Evolutionary conservation across 1,139 yeast genomes (phyloP), one percentile per base, ranked within the genome.

Genomic region (Debaryomyces sp.): DNA sequence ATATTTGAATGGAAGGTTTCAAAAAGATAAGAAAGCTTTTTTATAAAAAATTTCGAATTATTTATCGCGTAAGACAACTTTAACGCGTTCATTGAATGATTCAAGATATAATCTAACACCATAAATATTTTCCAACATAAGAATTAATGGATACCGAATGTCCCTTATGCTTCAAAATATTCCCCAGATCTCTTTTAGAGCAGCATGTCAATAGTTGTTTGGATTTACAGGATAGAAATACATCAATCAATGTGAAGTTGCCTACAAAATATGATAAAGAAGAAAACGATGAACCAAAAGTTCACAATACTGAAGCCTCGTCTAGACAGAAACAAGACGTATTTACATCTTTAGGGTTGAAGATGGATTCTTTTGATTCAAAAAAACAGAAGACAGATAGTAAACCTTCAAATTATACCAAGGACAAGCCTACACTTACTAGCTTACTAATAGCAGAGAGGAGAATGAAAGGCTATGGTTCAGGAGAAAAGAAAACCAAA

Each of bases 121-220:
- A 30, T 30, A 30, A 13, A 15, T 13, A 18, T 15, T 23, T 22
- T 36, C 17, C n/a, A 36, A 8, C 18, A 36, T 21, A 22, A 21
- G 9, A 22, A 30, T 41, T 15, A 24, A 51, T 51, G 54, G 50
- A 48, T 18, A 32, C 46, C 29, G 49, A 54, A 38, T 75, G 80
- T 52, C 80, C 80, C 6, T 64, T 75, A 18, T 75, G 80, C 52
- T 53, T 56, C 32, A 62, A 64, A 48, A 40, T 33, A 7, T 60
- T 71, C 24, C 58, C 67, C 2, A 48, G 50, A 9, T 50, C 48
- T 3, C 58, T 63, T 12, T 60, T 75, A 10, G 78, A 73, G 50
- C 58, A 69, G n/a, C 80, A 75, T 50, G 80, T 75, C 9, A 75
- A 75, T 48, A 50, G 58, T 12, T 72, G 77, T 48, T 60, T 72